Percentiles rank a stretch among this genome's conserved stretches.
Conservation (phyloP, 345 rosid genomes). For the Acer campestre region DNA sequence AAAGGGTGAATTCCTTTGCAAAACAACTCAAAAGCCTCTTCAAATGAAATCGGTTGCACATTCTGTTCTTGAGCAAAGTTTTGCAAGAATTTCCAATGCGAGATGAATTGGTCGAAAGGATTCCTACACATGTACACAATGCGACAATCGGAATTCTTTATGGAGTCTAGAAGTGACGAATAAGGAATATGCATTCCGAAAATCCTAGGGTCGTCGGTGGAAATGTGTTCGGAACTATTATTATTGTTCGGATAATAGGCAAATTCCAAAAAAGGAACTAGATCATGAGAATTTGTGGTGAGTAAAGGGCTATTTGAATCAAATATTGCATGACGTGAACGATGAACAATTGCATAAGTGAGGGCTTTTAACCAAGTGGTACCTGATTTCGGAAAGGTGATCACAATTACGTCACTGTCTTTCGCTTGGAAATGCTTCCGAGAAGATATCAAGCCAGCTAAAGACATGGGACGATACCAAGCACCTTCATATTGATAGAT, state of each 20-base stretch:
- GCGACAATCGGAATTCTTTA: constrained; percentile 21
- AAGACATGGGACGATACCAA: neutral
- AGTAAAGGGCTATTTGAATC: neutral
- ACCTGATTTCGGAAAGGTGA: neutral
- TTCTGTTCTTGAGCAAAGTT: neutral
- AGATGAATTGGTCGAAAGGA: constrained; percentile 29
- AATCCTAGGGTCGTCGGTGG: neutral
- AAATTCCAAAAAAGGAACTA: too few relatives aligned
- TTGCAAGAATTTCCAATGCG: constrained; percentile 24
- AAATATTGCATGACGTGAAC: constrained; percentile 13
- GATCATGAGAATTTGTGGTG: neutral
- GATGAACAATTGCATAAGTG: constrained; percentile 15
- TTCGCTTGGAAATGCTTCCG: constrained; percentile 21
- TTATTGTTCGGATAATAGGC: neutral
- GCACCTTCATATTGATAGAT: neutral
- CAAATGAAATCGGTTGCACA: neutral
- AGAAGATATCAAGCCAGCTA: neutral
- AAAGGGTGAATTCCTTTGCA: constrained; percentile 21
- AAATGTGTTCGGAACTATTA: neutral
- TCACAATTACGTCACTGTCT: constrained; percentile 19
- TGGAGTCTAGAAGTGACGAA: constrained; percentile 14
- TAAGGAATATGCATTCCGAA: constrained; percentile 27
- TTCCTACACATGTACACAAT: constrained; percentile 33
- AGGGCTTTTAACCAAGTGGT: constrained; percentile 37
- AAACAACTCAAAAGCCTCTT: constrained; percentile 27